Conservation (phyloP, 345 rosid genomes). For the Populus simonii region DNA sequence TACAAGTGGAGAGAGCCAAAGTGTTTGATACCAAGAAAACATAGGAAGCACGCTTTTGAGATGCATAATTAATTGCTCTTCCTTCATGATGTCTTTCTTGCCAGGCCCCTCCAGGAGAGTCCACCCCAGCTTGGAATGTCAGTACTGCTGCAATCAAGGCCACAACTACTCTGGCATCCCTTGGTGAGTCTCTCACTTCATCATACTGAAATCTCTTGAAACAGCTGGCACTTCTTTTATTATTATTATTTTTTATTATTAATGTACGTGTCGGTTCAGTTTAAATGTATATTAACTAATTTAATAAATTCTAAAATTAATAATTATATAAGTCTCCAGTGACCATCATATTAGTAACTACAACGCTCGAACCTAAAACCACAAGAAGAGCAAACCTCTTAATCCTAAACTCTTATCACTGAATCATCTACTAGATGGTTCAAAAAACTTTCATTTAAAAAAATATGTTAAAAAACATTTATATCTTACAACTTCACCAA, state of each 20-base stretch:
- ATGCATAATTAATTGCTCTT: slow-evolving; percentile 11
- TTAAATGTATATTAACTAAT: too few relatives aligned
- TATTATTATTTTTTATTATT: too few relatives aligned
- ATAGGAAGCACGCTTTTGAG: slow-evolving; percentile 13
- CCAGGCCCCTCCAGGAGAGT: slow-evolving; percentile 24
- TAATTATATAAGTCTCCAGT: too few relatives aligned
- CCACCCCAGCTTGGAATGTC: slow-evolving; percentile 28
- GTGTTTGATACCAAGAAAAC: slow-evolving; percentile 28
- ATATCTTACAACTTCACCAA: too few relatives aligned
- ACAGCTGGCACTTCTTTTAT: slow-evolving; percentile 8
- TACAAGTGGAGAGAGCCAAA: slow-evolving; percentile 1
- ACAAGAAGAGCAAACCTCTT: too few relatives aligned
- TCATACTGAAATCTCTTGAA: slow-evolving; percentile 14
- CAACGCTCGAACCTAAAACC: rapidly evolving
- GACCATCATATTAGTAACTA: too few relatives aligned
- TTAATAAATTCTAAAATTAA: too few relatives aligned
- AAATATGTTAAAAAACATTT: too few relatives aligned
- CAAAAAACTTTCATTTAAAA: too few relatives aligned
- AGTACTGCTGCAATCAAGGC: slow-evolving; percentile 12
- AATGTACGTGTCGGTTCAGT: too few relatives aligned
- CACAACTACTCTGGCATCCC: slow-evolving; percentile 7
- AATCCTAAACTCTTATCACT: too few relatives aligned
- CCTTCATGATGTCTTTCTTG: slow-evolving; percentile 8
- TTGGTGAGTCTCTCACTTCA: slow-evolving; percentile 4
- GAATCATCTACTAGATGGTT: too few relatives aligned